Conservation (phyloP, 768 basidiomycete species). For the Termitomyces sp. region DNA sequence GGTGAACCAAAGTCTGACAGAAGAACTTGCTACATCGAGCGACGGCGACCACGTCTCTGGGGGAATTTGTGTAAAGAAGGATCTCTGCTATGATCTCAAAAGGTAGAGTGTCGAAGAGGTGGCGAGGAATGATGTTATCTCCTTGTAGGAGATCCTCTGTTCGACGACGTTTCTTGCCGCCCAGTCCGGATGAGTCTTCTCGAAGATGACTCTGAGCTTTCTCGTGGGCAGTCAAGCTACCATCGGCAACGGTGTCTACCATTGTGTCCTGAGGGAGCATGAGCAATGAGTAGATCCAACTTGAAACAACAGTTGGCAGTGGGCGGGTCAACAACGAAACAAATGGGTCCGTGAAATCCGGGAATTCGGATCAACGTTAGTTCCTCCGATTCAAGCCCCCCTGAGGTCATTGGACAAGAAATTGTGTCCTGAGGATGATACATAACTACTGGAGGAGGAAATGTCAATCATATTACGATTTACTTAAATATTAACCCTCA, state of each 20-base stretch:
- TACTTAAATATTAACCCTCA: background rate
- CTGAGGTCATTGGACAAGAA: too few species aligned
- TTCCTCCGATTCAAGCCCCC: too few species aligned
- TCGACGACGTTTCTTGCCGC: background rate
- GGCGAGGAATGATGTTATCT: background rate
- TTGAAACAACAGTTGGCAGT: too few species aligned
- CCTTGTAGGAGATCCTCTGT: background rate
- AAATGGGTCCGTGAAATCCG: too few species aligned
- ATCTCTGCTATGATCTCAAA: slow-evolving; percentile 65
- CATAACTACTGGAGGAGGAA: too few species aligned
- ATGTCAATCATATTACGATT: too few species aligned
- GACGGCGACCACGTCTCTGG: slow-evolving; percentile 55
- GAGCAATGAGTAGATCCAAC: too few species aligned
- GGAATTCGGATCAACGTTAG: too few species aligned
- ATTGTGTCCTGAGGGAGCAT: background rate
- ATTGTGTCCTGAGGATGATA: too few species aligned
- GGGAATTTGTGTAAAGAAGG: slow-evolving; percentile 46
- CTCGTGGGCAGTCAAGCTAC: background rate
- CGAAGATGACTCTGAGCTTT: background rate
- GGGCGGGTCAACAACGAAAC: too few species aligned
- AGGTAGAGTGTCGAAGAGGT: slow-evolving; percentile 35
- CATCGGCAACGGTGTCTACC: background rate
- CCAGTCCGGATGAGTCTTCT: background rate
- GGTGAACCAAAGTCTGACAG: slow-evolving; percentile 42
- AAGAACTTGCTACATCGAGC: slow-evolving; percentile 56